Base-by-base conservation (phyloP, 805 yeast species). In the Yarrowia divulgata region DNA sequence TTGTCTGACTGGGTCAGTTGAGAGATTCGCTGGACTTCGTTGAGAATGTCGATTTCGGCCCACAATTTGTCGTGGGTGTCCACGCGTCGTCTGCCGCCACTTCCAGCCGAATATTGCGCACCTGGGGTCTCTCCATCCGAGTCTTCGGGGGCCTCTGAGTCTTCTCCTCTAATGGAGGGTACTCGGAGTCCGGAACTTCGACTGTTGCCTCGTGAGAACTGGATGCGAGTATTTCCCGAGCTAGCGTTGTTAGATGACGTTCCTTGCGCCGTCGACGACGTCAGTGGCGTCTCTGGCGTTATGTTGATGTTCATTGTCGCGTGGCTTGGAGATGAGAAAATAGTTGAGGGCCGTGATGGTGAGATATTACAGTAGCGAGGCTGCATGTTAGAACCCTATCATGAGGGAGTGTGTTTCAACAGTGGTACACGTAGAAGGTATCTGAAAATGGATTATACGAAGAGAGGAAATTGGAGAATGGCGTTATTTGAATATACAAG, bases 11-110 rank as follows among this genome's bases (percentile, higher is more conserved):
- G 74, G 14, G 79, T 78, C 23, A 75, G 72, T n/a, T 71, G 74
- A 1, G 91, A 86, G 81, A 89, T 82, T 66, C 81, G 82, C 69
- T 85, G 84, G 8, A 92, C 95, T 72, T 91, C 97, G 72, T 91
- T 93, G 71, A 94, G 81, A 0, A 90, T 89, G 74, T 90, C 97
- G 63, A 93, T 88, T 73, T 91, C 96, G 8, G 94, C 88, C 97
- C 97, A 93, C 57, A 91, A 81, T 74, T 85, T 84, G 77, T 91
- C 97, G 78, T 88, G 93, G 71, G 85, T 81, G 68, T 90, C 88
- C 23, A 86, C 88, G 60, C 57, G 68, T 23, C 57, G 66, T 34
- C 66, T n/a, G 13, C 66, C 66, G 7, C 66, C 34, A 19, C 66
- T 45, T n/a, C 66, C 66, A 9, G 66, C 42, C 4, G 50, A 43